phyloP scores from a whole-genome alignment of 176 grass and related monocot genomes.

The Eleusine coracana region DNA sequence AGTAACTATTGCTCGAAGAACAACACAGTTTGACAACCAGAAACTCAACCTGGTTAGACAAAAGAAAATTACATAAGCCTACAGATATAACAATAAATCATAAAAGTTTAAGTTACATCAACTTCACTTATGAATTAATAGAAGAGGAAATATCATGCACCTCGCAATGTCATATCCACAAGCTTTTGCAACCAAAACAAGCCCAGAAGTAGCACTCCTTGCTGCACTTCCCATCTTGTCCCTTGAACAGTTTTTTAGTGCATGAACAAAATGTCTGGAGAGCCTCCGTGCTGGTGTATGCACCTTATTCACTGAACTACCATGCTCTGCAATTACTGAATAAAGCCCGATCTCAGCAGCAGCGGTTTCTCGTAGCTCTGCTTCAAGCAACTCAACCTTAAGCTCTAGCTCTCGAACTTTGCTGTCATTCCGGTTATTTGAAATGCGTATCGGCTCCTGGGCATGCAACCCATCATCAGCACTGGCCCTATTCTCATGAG shows the following conservation, averaged over 20 bases:
- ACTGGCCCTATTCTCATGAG: conserved; percentile 38
- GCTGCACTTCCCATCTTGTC: conserved; percentile 79
- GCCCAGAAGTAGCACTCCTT: conserved; percentile 83
- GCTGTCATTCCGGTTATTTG: conserved; percentile 60
- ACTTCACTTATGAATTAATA: conserved; percentile 8
- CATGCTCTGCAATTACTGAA: conserved; percentile 85
- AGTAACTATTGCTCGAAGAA: conserved; percentile 77
- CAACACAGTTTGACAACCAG: conserved; percentile 91
- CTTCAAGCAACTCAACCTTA: conserved; percentile 84
- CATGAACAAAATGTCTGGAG: conserved; percentile 75
- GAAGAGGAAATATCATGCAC: conserved; percentile 47
- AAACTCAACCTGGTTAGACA: conserved; percentile 79
- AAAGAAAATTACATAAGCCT: conserved; percentile 33
- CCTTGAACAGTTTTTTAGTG: conserved; percentile 66
- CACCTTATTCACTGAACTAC: conserved; percentile 92
- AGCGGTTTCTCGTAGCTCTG: conserved; percentile 84
- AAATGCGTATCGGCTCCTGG: conserved; percentile 60
- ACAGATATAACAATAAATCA: conserved; percentile 25
- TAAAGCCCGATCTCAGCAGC: conserved; percentile 89
- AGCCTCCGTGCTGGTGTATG: conserved; percentile 91
- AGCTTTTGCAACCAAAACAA: conserved; percentile 88
- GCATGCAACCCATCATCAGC: conserved; percentile 52
- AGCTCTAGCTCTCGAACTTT: conserved; percentile 85
- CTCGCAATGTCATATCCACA: conserved; percentile 96
- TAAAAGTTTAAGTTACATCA: not conserved